phyloP scores from a whole-genome alignment of 257 asterid species.

The Misopates orontium region DNA sequence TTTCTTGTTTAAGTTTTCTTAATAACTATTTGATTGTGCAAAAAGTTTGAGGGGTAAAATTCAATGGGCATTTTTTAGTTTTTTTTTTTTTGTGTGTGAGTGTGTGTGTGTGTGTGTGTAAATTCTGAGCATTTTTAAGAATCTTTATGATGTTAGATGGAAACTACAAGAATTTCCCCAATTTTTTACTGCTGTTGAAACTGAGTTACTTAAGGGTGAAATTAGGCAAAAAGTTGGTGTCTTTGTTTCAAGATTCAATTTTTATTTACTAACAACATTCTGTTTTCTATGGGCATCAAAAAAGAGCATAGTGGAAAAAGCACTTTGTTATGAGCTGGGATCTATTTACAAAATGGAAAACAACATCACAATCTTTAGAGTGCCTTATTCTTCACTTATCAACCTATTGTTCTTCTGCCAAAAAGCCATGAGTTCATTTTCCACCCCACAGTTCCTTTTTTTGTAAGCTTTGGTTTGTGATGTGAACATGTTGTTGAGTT shows the following conservation, averaged over 20 bases:
- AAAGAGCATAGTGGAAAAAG: conserved; percentile 37
- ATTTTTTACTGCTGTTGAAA: conserved; percentile 24
- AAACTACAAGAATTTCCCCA: background rate
- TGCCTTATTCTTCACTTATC: conserved; percentile 47
- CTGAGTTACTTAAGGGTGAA: conserved; percentile 18
- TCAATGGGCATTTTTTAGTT: conserved; percentile 23
- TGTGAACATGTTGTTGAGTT: conserved; percentile 41
- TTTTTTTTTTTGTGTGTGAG: background rate
- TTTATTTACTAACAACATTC: conserved; percentile 12
- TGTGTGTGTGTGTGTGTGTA: too few relatives aligned
- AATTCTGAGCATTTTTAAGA: conserved; percentile 15
- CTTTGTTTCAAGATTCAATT: conserved; percentile 16
- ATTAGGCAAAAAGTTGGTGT: conserved; percentile 5
- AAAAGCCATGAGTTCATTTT: conserved; percentile 28
- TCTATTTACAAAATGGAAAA: conserved; percentile 30
- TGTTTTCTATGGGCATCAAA: conserved; percentile 5
- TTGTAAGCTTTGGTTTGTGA: conserved; percentile 31
- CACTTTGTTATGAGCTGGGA: conserved; percentile 37
- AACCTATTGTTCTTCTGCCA: conserved; percentile 27
- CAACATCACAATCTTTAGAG: conserved; percentile 43
- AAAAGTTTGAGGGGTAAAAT: conserved; percentile 3
- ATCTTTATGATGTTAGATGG: too few relatives aligned
- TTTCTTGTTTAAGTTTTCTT: background rate
- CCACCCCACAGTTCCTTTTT: conserved; percentile 16
- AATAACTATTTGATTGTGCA: conserved; percentile 17